phyloP scores from a whole-genome alignment of 2,329 filamentous ascomycete species.

The Cordyceps fumosorosea region DNA sequence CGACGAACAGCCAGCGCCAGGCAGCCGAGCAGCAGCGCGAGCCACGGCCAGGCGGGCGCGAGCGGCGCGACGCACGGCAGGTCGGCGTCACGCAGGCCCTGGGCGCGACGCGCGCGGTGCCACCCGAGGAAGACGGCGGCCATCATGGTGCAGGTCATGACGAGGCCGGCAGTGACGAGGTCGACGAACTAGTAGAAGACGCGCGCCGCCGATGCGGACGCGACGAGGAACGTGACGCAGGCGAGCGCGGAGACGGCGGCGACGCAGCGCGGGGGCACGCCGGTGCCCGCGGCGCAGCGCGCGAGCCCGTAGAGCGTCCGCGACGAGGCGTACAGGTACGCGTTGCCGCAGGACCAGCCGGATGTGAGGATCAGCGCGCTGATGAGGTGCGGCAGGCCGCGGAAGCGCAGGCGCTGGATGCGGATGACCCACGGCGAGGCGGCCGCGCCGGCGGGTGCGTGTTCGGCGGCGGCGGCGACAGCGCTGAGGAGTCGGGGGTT shows the following conservation, averaged over 20 bases:
- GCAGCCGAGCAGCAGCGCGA: conserved; percentile 36
- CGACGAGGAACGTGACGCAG: conserved; percentile 44
- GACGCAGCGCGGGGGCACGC: conserved; percentile 52
- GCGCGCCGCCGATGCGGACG: conserved; percentile 33
- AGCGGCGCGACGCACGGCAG: conserved; percentile 29
- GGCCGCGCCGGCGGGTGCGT: conserved; percentile 37
- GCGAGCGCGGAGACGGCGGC: conserved; percentile 39
- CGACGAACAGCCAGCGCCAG: conserved; percentile 48
- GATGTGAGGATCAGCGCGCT: conserved; percentile 57
- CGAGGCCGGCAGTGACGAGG: conserved; percentile 47
- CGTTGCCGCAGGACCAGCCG: conserved; percentile 37
- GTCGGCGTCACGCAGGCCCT: conserved; percentile 37
- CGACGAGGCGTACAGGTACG: conserved; percentile 41
- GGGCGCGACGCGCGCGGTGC: conserved; percentile 42
- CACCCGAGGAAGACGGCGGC: conserved; percentile 36
- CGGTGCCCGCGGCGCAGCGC: conserved; percentile 44
- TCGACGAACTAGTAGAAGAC: conserved; percentile 49
- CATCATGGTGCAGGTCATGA: conserved; percentile 49
- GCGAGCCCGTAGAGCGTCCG: conserved; percentile 43
- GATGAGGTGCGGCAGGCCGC: conserved; percentile 45
- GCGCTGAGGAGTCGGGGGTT: conserved; percentile 33
- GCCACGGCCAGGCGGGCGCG: neutral
- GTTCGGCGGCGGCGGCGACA: conserved; percentile 31
- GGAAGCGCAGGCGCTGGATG: conserved; percentile 46
- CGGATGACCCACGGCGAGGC: conserved; percentile 56